phyloP scores from a whole-genome alignment of 2,329 filamentous ascomycete genomes.

The Rasamsonia emersonii region DNA sequence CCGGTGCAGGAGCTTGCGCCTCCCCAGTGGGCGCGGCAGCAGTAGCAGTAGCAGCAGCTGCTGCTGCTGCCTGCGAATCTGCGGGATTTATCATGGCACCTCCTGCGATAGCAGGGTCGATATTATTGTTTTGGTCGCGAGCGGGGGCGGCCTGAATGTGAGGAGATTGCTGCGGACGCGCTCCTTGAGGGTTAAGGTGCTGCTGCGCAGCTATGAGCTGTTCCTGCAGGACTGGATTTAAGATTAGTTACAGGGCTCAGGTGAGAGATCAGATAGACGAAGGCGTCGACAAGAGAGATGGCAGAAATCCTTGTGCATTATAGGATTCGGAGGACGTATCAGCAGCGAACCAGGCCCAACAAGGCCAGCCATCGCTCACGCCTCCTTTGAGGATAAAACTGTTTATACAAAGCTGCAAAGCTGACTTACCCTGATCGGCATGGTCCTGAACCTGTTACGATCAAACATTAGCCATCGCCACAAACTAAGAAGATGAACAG shows the following conservation, averaged over 20 bases:
- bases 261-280: no score
- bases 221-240: conserved; percentile 49
- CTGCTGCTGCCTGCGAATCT: conserved; percentile 12
- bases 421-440: conserved; percentile 37
- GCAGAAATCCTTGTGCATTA: no score
- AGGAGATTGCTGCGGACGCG: conserved; percentile 32
- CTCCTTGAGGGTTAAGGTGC: conserved; percentile 36
- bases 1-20: conserved; percentile 24
- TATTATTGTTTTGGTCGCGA: conserved; percentile 47
- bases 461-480: conserved; percentile 10
- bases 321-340: no score
- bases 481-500: not conserved
- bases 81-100: conserved; percentile 37
- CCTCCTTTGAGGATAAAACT: no score
- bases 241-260: no score
- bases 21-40: no score
- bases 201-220: conserved; percentile 48
- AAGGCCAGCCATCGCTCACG: no score
- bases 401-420: no score
- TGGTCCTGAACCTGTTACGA: conserved; percentile 27
- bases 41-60: no score
- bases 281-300: no score
- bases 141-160: conserved; percentile 29
- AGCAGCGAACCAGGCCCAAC: no score
- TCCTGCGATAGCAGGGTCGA: conserved; percentile 51